Conservation (phyloP, 345 rosid genomes). For the Carallia pectinifolia region DNA sequence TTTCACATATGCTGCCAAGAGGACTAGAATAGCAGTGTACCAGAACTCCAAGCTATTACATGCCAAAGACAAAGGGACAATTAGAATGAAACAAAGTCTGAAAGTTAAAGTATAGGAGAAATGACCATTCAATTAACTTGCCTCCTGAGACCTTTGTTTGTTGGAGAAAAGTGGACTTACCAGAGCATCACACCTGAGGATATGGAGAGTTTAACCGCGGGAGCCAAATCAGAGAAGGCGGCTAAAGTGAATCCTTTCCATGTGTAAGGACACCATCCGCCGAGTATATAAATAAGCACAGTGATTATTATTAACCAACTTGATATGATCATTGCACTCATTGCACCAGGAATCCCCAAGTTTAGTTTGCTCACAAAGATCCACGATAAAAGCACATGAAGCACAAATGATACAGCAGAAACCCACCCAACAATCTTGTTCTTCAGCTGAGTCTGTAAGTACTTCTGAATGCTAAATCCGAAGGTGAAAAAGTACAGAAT, state of each 20-base stretch:
- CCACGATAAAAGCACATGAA: slow-evolving; percentile 40
- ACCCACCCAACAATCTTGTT: slow-evolving; percentile 34
- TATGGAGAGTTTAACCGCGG: slow-evolving; percentile 56
- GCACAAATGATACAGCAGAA: slow-evolving; percentile 14
- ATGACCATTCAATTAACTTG: no score
- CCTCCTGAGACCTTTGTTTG: no score
- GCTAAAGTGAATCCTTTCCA: slow-evolving; percentile 62
- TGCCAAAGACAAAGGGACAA: neutral
- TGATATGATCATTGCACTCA: slow-evolving; percentile 31
- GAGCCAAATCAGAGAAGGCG: slow-evolving; percentile 46
- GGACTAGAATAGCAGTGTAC: slow-evolving; percentile 51
- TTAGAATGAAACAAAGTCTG: neutral
- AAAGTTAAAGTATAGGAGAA: no score
- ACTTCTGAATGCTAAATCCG: slow-evolving; percentile 28
- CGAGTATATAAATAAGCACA: slow-evolving; percentile 38
- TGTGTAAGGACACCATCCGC: slow-evolving; percentile 67
- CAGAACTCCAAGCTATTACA: slow-evolving; percentile 50
- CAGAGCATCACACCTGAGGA: slow-evolving; percentile 65
- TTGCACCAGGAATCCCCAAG: slow-evolving; percentile 35
- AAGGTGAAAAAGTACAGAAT: slow-evolving; percentile 4
- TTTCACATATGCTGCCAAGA: slow-evolving; percentile 52
- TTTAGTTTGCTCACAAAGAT: slow-evolving; percentile 23
- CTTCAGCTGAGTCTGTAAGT: slow-evolving; percentile 40
- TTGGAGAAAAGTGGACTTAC: slow-evolving; percentile 19
- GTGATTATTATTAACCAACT: slow-evolving; percentile 25